These are phyloP conservation scores for Melampsora larici-populina DNA, from an alignment of 1,284 basidiomycete genomes.

Conservation along the genomic window DNA sequence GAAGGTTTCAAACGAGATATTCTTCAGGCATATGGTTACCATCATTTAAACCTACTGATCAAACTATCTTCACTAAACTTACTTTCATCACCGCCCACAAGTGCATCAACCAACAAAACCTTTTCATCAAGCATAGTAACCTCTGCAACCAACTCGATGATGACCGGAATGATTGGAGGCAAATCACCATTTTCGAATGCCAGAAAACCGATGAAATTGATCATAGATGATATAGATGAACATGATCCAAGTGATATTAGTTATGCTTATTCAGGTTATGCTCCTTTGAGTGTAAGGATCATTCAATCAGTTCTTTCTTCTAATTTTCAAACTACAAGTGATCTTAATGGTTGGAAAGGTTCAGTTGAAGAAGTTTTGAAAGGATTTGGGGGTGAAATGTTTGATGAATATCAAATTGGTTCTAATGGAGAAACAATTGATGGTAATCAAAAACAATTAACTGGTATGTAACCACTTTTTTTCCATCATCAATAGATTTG, in stretches of 20 bases:
- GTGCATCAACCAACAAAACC: constrained; percentile 50
- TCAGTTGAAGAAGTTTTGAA: constrained; percentile 81
- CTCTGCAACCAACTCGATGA: constrained; percentile 15
- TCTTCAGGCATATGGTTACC: constrained; percentile 91
- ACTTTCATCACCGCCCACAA: constrained; percentile 64
- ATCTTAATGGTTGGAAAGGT: constrained; percentile 86
- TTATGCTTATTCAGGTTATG: constrained; percentile 95
- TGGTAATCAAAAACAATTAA: constrained; percentile 58
- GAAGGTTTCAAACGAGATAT: constrained; percentile 88
- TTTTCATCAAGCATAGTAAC: constrained; percentile 44
- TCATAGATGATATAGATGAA: constrained; percentile 80
- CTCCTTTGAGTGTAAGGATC: constrained; percentile 83
- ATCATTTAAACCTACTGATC: constrained; percentile 77
- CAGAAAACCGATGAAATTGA: constrained; percentile 79
- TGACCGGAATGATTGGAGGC: constrained; percentile 42
- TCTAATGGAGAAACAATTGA: constrained; percentile 53
- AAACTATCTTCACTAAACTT: constrained; percentile 62
- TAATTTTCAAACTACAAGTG: constrained; percentile 68
- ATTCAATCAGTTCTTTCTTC: constrained; percentile 58
- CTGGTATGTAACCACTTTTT: constrained; percentile 43
- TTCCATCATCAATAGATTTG: too few species aligned
- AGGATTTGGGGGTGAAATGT: constrained; percentile 74
- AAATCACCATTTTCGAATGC: constrained; percentile 65
- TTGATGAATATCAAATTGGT: constrained; percentile 68
- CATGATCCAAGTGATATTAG: constrained; percentile 78